Evolutionary conservation across 495 filamentous ascomycete genomes (phyloP).

Genomic region (Penicillium arizonense): DNA sequence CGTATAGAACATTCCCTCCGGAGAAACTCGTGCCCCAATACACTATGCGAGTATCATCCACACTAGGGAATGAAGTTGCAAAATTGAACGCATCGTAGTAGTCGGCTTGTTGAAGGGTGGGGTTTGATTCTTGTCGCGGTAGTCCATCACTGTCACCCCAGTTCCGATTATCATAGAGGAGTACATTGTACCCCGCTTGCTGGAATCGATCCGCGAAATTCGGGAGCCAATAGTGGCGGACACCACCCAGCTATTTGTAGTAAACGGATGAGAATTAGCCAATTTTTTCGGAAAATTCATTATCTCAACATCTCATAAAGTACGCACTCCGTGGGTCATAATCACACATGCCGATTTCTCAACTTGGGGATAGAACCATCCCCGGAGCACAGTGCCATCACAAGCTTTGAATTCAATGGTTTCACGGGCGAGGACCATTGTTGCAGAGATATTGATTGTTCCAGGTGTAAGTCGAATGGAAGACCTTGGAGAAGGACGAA

Average conservation of each 20-base stretch:
- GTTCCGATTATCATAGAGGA: constrained; percentile 37
- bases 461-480: no score
- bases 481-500: no score
- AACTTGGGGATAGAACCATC: neutral
- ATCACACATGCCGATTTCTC: neutral
- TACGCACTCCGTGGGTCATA: neutral
- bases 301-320: neutral
- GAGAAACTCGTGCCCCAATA: constrained; percentile 32
- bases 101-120: constrained; percentile 26
- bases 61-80: constrained; percentile 16
- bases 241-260: neutral
- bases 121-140: constrained; percentile 31
- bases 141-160: constrained; percentile 33
- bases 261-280: no score
- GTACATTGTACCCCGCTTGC: constrained; percentile 16
- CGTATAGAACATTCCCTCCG: constrained; percentile 27
- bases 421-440: neutral
- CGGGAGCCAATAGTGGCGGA: constrained; percentile 3
- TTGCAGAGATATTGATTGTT: no score
- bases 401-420: neutral
- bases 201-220: constrained; percentile 27
- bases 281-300: neutral
- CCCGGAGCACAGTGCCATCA: neutral
- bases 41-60: constrained; percentile 27
- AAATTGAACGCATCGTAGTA: constrained; percentile 33